Base-by-base conservation (phyloP, 179 eudicot species). In the Spinacia oleracea region DNA sequence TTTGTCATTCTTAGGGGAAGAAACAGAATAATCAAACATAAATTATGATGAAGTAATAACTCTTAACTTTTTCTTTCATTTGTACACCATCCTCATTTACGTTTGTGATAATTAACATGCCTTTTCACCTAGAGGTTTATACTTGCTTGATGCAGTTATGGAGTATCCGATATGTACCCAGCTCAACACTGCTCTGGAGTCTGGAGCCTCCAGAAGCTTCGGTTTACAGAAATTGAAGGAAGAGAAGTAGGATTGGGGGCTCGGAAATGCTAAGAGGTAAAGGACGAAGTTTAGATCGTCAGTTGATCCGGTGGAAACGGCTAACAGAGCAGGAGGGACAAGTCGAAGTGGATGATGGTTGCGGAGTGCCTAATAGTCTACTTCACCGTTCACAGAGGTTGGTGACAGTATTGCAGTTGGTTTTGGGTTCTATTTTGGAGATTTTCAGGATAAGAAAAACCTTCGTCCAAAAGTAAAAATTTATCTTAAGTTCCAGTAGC, bases 101-200 rank as follows among this genome's bases (percentile, higher is more conserved):
- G 15, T 12, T 15, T 48, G 20, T 46, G 51, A 46, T 46, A 10
- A 60, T 1, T 10, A 27, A 29, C 31, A 29, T 1, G 34, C 27
- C 7, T 20, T 60, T 56, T 60, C 18, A 48, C n/a, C n/a, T n/a
- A n/a, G n/a, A 93, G 93, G 80, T 62, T 76, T 74, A 80, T 95
- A 93, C 70, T 81, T 88, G 80, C 67, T 67, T 4, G 97, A 88
- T 12, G 98, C 92, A 70, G 81, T 51, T 53, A 93, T 79, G 81
- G 97, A 87, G 87, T 97, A 93, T 40, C 89, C 95, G 46, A 93
- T 84, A 73, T 92, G 84, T 0, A 89, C 83, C 15, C 91, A 20
- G 89, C 72, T 66, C 87, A 86, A 79, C 97, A 92, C 40, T 91
- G 95, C 9, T 86, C 78, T 35, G 65, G 78, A 79, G n/a, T n/a